Evolutionary conservation across 2,329 filamentous ascomycete genomes (phyloP).

Genomic region (Sporothrix dimorphospora): DNA sequence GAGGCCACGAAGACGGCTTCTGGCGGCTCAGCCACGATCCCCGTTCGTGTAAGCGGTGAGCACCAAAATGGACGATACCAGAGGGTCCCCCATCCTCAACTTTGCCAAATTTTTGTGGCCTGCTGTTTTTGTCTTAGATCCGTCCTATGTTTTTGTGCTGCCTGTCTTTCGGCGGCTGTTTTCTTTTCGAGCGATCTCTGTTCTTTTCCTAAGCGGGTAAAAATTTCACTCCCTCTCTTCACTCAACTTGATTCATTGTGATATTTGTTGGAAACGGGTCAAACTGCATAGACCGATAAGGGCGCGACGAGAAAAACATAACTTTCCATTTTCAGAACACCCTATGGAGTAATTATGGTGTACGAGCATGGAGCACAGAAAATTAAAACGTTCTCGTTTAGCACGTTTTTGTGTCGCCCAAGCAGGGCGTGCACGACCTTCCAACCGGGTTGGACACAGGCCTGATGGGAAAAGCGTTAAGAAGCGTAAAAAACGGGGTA

Average conservation of each 20-base stretch:
- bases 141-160: neutral
- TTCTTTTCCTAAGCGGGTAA: too few species aligned
- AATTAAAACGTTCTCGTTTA: neutral
- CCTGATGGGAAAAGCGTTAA: neutral
- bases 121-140: constrained; percentile 7
- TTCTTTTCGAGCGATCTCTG: too few species aligned
- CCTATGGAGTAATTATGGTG: neutral
- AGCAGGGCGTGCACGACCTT: neutral
- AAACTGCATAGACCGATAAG: neutral
- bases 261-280: neutral
- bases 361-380: neutral
- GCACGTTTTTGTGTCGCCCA: neutral
- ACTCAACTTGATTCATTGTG: neutral
- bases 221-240: neutral
- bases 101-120: neutral
- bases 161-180: neutral
- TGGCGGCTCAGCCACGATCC: neutral
- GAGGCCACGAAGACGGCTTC: neutral
- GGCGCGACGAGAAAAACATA: neutral
- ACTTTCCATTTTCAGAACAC: neutral
- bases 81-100: neutral
- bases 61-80: too few species aligned
- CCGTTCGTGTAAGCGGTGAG: neutral
- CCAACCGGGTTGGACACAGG: neutral
- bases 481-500: neutral